Conservation (phyloP, 2,329 filamentous ascomycete genomes). For the Sporothrix mexicana region DNA sequence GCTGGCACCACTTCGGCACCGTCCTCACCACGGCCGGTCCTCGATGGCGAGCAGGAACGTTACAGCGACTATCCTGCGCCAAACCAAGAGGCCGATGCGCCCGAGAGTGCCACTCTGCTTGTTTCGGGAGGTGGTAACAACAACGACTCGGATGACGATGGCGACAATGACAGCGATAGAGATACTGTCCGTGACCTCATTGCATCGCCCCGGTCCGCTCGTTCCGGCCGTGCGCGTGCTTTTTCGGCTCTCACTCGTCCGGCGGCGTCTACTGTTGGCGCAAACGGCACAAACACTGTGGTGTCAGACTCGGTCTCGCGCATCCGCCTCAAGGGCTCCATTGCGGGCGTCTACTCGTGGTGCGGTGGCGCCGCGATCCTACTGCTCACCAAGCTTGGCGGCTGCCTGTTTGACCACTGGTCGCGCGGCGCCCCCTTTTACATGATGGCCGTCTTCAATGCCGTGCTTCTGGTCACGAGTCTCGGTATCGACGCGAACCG, state of each 20-base stretch:
- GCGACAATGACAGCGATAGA: slow-evolving; percentile 13
- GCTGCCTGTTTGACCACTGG: slow-evolving; percentile 78
- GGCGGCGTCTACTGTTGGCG: neutral
- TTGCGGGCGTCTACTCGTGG: slow-evolving; percentile 92
- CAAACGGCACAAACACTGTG: neutral
- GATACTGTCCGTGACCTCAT: slow-evolving; percentile 28
- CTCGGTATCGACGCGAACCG: slow-evolving; percentile 57
- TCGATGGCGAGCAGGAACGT: slow-evolving; percentile 36
- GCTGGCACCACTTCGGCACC: slow-evolving; percentile 39
- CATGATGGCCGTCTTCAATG: slow-evolving; percentile 92
- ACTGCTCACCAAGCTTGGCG: slow-evolving; percentile 88
- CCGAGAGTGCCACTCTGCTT: slow-evolving; percentile 52
- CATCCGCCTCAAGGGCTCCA: slow-evolving; percentile 81
- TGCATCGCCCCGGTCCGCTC: slow-evolving; percentile 4
- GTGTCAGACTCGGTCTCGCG: slow-evolving; percentile 47
- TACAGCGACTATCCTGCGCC: slow-evolving; percentile 18
- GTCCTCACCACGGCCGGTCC: slow-evolving; percentile 34
- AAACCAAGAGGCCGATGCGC: slow-evolving; percentile 32
- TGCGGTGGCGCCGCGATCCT: slow-evolving; percentile 90
- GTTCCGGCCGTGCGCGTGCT: slow-evolving; percentile 34
- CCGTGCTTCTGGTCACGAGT: slow-evolving; percentile 65
- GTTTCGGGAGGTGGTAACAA: slow-evolving; percentile 36
- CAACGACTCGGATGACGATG: slow-evolving; percentile 10
- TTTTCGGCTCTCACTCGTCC: slow-evolving; percentile 29
- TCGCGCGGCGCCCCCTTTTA: slow-evolving; percentile 85